Evolutionary conservation across 1,284 basidiomycete genomes (phyloP), one percentile per base, ranked within the genome.

Genomic region (Ustilago lituana): DNA sequence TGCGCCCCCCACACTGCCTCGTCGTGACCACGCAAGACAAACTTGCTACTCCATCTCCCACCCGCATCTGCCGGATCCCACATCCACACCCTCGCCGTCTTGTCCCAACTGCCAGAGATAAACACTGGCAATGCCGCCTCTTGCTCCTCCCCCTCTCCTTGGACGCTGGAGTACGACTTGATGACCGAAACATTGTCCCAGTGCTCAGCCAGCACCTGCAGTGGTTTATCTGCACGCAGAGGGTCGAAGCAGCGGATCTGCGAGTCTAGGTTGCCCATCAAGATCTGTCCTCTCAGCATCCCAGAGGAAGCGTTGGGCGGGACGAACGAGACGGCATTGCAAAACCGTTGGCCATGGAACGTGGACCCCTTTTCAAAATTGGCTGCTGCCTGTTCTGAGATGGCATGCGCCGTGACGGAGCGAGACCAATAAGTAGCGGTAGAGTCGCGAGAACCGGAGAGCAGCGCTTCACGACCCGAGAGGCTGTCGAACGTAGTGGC

Each of bases 21-120:
- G 37, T 71, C 54, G 44, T 76, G 73, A 8, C 63, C 63, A n/a
- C 67, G 58, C 6, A 76, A 48, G 0, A 57, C 43, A 22, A 43
- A 56, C 15, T 47, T 31, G 35, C 32, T n/a, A 5, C 24, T 44
- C 72, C 72, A 74, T 35, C 40, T 60, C 10, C 23, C 15, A n/a
- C 19, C 6, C 17, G 38, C 48, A 5, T 39, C 39, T 20, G 46
- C 24, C 12, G 38, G n/a, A 39, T 57, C 51, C 56, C 50, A 54
- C 2, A 38, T 22, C 61, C 61, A 74, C 15, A 68, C 60, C 5
- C 68, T 36, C 1, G 64, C 65, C 1, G 68, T 74, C 35, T 51
- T 60, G 53, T 74, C 72, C 72, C 72, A 74, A 15, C 69, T 73
- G 1, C 48, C 72, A 11, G 68, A 72, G 22, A 72, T 66, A 10